A percentile compares a stretch with the other conserved stretches of the same genome.
phyloP scores from a whole-genome alignment of 805 yeast species.

The Debaryomyces tyrocola region DNA sequence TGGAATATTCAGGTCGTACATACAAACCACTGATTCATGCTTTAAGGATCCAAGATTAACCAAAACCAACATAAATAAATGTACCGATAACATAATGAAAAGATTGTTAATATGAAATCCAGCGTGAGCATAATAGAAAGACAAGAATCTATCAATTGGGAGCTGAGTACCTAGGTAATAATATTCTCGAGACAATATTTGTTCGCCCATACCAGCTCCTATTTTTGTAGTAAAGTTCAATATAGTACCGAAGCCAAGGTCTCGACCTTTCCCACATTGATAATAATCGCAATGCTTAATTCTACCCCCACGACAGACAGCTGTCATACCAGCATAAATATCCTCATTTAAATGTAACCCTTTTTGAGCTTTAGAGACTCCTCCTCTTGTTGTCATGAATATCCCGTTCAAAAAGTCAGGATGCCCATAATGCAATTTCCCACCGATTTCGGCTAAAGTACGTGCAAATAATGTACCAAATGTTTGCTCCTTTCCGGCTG shows the following conservation, averaged over 20 bases:
- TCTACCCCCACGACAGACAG: slow-evolving; percentile 84
- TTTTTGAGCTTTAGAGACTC: slow-evolving; percentile 91
- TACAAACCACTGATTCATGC: slow-evolving; percentile 70
- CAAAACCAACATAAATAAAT: slow-evolving; percentile 76
- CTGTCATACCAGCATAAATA: slow-evolving; percentile 94
- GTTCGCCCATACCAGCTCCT: slow-evolving; percentile 99
- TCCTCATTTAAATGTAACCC: slow-evolving; percentile 93
- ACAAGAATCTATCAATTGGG: slow-evolving; percentile 84
- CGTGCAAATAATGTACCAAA: slow-evolving; percentile 95
- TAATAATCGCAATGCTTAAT: slow-evolving; percentile 94
- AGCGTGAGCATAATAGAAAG: slow-evolving; percentile 95
- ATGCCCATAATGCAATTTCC: slow-evolving; percentile 93
- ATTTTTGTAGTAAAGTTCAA: slow-evolving; percentile 92
- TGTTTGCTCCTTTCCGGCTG: slow-evolving; percentile 97
- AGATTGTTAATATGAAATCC: slow-evolving; percentile 93
- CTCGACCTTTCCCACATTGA: slow-evolving; percentile 97
- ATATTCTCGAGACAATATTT: slow-evolving; percentile 86
- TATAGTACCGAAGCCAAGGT: slow-evolving; percentile 89
- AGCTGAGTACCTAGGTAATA: slow-evolving; percentile 86
- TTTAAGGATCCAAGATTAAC: slow-evolving; percentile 77
- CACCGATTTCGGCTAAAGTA: slow-evolving; percentile 91
- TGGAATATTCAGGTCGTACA: slow-evolving; percentile 63
- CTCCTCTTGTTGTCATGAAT: slow-evolving; percentile 94
- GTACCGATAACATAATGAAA: slow-evolving; percentile 84
- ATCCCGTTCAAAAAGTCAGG: slow-evolving; percentile 91